Evolutionary conservation across 176 grass and related monocot species (phyloP).

Genomic region (Melocanna baccifera): DNA sequence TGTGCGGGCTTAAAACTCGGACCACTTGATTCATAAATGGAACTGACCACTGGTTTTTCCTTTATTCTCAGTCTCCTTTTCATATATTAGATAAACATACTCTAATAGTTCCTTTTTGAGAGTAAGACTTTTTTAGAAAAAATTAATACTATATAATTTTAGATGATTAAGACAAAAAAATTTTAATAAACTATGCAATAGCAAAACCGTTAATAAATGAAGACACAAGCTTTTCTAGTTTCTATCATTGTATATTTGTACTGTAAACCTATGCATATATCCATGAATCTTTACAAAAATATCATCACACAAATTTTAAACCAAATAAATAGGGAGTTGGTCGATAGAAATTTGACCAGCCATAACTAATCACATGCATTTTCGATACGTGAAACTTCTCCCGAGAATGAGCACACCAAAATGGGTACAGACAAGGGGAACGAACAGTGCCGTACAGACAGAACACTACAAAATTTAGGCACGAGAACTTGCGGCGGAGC

Average conservation of each 20-base stretch:
- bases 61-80: too few relatives aligned
- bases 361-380: background rate
- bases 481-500: constrained; percentile 17
- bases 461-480: background rate
- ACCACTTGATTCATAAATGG: background rate
- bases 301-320: background rate
- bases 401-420: background rate
- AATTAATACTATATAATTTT: too few relatives aligned
- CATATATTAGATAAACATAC: too few relatives aligned
- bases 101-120: too few relatives aligned
- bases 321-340: background rate
- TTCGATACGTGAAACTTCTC: background rate
- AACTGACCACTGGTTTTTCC: too few relatives aligned
- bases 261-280: background rate
- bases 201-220: too few relatives aligned
- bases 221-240: too few relatives aligned
- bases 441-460: background rate
- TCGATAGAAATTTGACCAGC: background rate
- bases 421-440: background rate
- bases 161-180: too few relatives aligned
- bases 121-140: too few relatives aligned
- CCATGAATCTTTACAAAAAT: background rate
- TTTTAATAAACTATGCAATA: too few relatives aligned
- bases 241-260: background rate
- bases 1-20: background rate